Conservation (phyloP, 768 basidiomycete species). For the Termitomyces sp. region DNA sequence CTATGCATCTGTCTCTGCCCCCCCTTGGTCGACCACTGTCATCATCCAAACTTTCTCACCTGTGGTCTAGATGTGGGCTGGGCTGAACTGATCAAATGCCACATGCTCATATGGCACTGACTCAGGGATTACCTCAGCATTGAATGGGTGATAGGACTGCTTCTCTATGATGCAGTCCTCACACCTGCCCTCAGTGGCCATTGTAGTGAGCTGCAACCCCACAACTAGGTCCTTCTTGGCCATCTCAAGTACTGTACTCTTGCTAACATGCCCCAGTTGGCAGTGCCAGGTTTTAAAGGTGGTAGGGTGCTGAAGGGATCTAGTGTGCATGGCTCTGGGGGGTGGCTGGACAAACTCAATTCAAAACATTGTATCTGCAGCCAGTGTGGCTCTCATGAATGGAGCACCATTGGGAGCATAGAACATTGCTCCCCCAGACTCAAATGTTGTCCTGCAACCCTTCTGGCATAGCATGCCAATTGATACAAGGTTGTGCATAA, state of each 20-base stretch:
- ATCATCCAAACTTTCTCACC: not conserved
- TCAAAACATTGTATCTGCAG: too few relatives aligned
- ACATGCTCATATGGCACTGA: not conserved
- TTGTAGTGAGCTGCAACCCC: too few relatives aligned
- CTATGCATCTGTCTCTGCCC: not conserved
- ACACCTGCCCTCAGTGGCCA: not conserved
- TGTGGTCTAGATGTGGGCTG: not conserved
- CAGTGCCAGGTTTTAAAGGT: not conserved
- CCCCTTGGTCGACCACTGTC: not conserved
- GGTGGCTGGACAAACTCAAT: not conserved
- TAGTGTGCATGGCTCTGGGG: not conserved
- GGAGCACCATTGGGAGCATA: too few relatives aligned
- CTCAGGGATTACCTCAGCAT: not conserved
- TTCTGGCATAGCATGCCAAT: too few relatives aligned
- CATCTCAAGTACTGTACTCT: too few relatives aligned
- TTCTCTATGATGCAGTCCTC: not conserved
- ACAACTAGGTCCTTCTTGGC: too few relatives aligned
- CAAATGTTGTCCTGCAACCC: too few relatives aligned
- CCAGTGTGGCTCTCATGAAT: too few relatives aligned
- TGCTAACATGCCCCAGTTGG: too few relatives aligned
- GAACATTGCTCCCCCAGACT: not conserved
- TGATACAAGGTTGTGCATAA: too few relatives aligned
- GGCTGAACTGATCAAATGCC: not conserved
- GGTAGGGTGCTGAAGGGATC: not conserved
- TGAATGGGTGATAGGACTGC: not conserved